Evolutionary conservation across 2,329 filamentous ascomycete species (phyloP), one percentile per base, ranked within the genome.

Genomic region (Fusarium coffeatum): DNA sequence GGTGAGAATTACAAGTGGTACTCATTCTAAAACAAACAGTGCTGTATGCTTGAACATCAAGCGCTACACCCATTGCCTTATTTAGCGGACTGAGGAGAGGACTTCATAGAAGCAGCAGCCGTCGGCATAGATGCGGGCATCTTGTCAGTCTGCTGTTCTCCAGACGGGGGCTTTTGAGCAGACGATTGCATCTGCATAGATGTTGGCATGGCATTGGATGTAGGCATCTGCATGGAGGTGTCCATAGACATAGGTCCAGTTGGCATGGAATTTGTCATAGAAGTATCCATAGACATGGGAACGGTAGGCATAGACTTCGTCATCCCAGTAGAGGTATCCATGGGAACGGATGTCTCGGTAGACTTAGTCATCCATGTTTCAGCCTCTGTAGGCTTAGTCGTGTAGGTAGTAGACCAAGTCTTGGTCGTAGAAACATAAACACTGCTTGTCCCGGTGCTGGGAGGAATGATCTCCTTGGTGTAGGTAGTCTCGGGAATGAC

Each of bases 371-470:
- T n/a, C 28, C 47, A n/a, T 12, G 47, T 51, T 2, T 41, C n/a
- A 16, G 51, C 34, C 13, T n/a, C 28, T 8, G 20, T 49, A 5
- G 53, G 22, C 28, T 63, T 23, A 2, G 27, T 28, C 4, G 25
- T 22, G 47, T 18, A 18, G 61, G 49, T 12, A 13, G 61, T 66
- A 22, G 42, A 47, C 30, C 59, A 61, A 7, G 28, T 27, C 55
- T 66, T 49, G 7, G 61, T 66, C 8, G 61, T 66, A 1, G 60
- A 59, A n/a, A 30, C 42, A 47, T 48, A 28, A 30, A 60, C 47
- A 2, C 55, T 66, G 4, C 23, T 55, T 3, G 59, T 64, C 1
- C 34, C 25, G 4, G 22, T 51, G 11, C 23, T 51, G 8, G 34
- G 11, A 1, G 54, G 54, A 22, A 54, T 47, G 10, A n/a, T 18